A percentile compares a stretch with the other conserved stretches of the same genome.
These are phyloP conservation scores for Cyclospora cayetanensis DNA, from an alignment of 169 alveolate genomes.

Conservation along the genomic window DNA sequence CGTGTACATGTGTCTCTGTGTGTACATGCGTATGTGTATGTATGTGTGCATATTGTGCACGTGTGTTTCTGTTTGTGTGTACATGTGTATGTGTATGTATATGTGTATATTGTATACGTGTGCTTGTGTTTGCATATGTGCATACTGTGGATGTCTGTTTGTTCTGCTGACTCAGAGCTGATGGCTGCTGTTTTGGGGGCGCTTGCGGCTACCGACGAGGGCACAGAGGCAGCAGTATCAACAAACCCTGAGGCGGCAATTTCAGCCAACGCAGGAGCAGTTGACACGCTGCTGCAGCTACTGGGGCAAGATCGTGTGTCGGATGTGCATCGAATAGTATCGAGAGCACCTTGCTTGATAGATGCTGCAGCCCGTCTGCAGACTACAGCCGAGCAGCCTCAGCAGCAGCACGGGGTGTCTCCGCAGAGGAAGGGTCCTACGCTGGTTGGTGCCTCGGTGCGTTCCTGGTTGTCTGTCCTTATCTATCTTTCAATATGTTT, in stretches of 20 bases:
- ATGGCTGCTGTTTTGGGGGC: conserved; percentile 30
- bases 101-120: neutral
- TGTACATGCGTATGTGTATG: neutral
- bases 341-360: neutral
- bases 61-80: neutral
- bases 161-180: neutral
- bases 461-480: neutral
- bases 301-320: conserved; percentile 24
- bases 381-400: conserved; percentile 1
- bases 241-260: neutral
- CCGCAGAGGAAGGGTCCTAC: conserved; percentile 18
- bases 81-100: neutral
- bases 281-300: conserved; percentile 30
- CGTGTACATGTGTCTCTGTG: conserved; percentile 11
- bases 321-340: neutral
- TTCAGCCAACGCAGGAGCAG: conserved; percentile 7
- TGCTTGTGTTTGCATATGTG: neutral
- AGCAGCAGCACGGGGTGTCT: neutral
- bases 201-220: conserved; percentile 30
- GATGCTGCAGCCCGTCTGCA: conserved; percentile 56
- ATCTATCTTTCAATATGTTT: neutral
- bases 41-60: no score
- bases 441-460: conserved; percentile 22
- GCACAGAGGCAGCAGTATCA: conserved; percentile 49
- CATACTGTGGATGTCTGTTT: neutral